These are phyloP conservation scores for Umbilicaria muhlenbergii DNA, from an alignment of 495 filamentous ascomycete species.

Conservation along the genomic window DNA sequence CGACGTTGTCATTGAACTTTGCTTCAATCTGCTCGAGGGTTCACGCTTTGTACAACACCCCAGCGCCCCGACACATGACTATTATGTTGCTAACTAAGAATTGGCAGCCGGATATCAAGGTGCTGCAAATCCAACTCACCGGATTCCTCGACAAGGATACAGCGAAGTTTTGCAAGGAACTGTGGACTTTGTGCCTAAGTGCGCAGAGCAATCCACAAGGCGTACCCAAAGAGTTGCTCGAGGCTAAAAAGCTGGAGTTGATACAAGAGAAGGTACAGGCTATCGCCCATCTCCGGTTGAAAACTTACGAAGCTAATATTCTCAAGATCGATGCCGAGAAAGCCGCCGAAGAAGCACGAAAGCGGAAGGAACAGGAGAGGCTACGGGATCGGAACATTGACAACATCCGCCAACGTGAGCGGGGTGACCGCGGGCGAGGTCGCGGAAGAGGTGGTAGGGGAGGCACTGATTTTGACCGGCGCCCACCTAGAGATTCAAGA, in stretches of 20 bases:
- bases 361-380: constrained; percentile 50
- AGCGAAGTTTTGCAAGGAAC: constrained; percentile 75
- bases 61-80: not conserved
- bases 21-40: constrained; percentile 77
- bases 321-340: constrained; percentile 67
- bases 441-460: constrained; percentile 37
- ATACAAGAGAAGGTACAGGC: constrained; percentile 72
- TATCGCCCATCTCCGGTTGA: not conserved
- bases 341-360: constrained; percentile 57
- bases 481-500: constrained; percentile 31
- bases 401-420: constrained; percentile 54
- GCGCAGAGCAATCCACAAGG: constrained; percentile 78
- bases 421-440: constrained; percentile 48
- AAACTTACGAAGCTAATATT: constrained; percentile 2
- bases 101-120: constrained; percentile 80
- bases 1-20: constrained; percentile 86
- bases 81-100: not conserved
- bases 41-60: constrained; percentile 52
- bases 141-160: constrained; percentile 94
- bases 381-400: constrained; percentile 44
- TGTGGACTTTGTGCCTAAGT: constrained; percentile 84
- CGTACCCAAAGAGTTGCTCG: constrained; percentile 84
- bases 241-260: constrained; percentile 89
- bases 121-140: constrained; percentile 81
- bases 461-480: constrained; percentile 31